phyloP scores from a whole-genome alignment of 768 basidiomycete species.

The Tylopilus rubrobrunneus region DNA sequence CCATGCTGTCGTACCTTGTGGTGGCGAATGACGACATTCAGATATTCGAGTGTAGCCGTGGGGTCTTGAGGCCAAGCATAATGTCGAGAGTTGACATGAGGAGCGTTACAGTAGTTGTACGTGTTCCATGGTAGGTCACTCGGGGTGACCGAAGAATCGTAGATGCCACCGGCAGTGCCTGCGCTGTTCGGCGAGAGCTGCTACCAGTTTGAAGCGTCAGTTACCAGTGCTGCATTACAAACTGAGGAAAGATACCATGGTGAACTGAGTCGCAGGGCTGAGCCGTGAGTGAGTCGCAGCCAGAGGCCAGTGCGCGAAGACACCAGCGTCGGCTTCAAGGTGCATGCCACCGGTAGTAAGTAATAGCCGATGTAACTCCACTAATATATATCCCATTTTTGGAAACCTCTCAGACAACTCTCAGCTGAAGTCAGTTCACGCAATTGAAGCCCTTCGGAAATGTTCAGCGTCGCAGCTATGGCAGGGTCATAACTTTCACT shows the following conservation, averaged over 20 bases:
- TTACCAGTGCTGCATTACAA: neutral
- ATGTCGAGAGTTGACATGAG: constrained; percentile 40
- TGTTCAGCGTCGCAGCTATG: too few relatives aligned
- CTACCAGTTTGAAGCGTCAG: constrained; percentile 1
- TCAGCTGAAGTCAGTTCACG: too few relatives aligned
- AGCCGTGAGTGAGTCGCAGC: neutral
- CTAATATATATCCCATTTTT: neutral
- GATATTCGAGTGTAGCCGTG: constrained; percentile 35
- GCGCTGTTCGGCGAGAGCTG: constrained; percentile 4
- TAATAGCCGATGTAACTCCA: too few relatives aligned
- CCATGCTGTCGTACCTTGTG: constrained; percentile 37
- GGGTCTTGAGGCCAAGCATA: constrained; percentile 31
- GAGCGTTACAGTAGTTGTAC: constrained; percentile 53
- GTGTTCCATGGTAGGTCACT: constrained; percentile 42
- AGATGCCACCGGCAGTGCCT: constrained; percentile 30
- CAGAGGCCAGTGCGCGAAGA: neutral
- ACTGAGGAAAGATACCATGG: constrained; percentile 3
- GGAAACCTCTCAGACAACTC: neutral
- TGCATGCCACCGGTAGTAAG: too few relatives aligned
- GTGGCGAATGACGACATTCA: constrained; percentile 43
- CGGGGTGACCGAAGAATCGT: constrained; percentile 44
- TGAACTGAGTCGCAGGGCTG: neutral
- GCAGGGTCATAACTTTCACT: too few relatives aligned
- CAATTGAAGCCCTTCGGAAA: too few relatives aligned
- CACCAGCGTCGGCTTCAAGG: too few relatives aligned